Evolutionary conservation across 257 asterid species (phyloP).

Genomic region (Solanum stenotomum): DNA sequence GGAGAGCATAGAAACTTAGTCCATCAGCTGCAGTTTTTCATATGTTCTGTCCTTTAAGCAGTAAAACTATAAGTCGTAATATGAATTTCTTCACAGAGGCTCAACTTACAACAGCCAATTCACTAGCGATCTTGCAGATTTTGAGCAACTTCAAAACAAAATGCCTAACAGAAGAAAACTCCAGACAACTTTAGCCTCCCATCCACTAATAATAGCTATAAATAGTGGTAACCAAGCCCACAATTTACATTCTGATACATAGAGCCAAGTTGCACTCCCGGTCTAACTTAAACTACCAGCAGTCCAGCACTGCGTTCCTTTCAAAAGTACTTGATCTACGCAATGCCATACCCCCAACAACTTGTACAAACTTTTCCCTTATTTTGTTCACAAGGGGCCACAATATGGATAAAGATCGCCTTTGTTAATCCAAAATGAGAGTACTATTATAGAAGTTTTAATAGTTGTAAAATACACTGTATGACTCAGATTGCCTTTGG

Average conservation of each 20-base stretch:
- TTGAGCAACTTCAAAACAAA: neutral
- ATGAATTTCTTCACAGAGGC: neutral
- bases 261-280: neutral
- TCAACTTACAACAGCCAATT: neutral
- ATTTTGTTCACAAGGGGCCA: neutral
- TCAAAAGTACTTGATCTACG: neutral
- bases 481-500: neutral
- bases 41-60: neutral
- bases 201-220: neutral
- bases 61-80: neutral
- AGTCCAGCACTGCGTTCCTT: neutral
- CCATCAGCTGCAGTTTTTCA: neutral
- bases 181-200: neutral
- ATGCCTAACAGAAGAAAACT: neutral
- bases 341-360: neutral
- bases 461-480: neutral
- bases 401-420: neutral
- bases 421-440: neutral
- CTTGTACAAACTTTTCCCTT: neutral
- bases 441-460: neutral
- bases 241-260: neutral
- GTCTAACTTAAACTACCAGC: neutral
- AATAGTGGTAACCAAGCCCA: neutral
- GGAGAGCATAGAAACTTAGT: neutral
- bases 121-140: neutral